Base-by-base conservation (phyloP, 2,329 filamentous ascomycete species). In the Ophiostoma ips region DNA sequence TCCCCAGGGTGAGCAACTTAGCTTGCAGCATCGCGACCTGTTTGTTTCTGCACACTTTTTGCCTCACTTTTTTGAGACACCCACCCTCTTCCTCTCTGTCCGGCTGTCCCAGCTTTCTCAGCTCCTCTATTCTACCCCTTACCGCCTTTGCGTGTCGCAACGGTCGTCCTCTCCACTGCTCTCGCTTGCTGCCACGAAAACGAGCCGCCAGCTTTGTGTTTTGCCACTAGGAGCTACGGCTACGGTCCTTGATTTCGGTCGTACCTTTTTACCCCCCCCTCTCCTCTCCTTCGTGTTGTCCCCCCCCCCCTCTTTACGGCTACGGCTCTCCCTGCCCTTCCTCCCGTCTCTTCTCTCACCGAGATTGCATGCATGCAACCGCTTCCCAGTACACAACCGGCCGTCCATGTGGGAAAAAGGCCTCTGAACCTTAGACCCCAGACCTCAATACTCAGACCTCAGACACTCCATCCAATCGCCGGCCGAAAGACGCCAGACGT, bases 71-170 rank as follows among this genome's bases (percentile, higher is more conserved):
- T 13, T 35, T 35, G 13, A 8, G 24, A 28, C 24, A 28, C 16
- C 15, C 13, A 5, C 6, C 30, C 24, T 43, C 30, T 43, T 43
- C 15, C 40, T n/a, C n/a, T n/a, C 5, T 36, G n/a, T 10, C 15
- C 16, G 40, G 21, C 7, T 40, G 36, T 38, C 18, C 21, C 11
- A 9, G n/a, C 41, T 34, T 19, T 45, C 12, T 7, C n/a, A n/a
- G n/a, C n/a, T n/a, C n/a, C n/a, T n/a, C n/a, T n/a, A n/a, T 37
- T 47, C 21, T 28, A 38, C 34, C 34, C 34, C 33, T 38, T 36
- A 44, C 46, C 50, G 50, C 45, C 35, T 48, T 38, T 36, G 45
- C 50, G 24, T 46, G 46, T 46, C 41, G 46, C 50, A 48, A 38
- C 50, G 38, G 35, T 41, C 46, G 48, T n/a, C 40, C 24, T 45